Conservation (phyloP, 768 basidiomycete species). For the Russula olivacea region DNA sequence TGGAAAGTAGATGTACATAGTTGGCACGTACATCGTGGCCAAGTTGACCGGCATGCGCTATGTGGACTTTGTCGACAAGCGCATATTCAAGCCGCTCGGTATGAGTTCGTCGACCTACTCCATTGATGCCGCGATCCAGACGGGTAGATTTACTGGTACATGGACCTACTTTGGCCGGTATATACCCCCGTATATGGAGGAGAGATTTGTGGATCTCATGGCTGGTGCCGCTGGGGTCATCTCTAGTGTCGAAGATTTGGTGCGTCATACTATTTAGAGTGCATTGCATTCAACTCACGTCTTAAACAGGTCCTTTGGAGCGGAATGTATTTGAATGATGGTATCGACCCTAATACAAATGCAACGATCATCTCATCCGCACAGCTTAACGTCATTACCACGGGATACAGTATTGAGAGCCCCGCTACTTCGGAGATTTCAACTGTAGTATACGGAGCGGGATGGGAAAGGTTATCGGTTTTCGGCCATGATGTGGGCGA, state of each 20-base stretch:
- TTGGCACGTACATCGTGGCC: slow-evolving; percentile 33
- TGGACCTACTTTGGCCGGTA: slow-evolving; percentile 34
- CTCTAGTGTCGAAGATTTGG: slow-evolving; percentile 41
- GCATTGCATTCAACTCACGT: background rate
- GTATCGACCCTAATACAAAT: slow-evolving; percentile 31
- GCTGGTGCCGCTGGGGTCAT: slow-evolving; percentile 43
- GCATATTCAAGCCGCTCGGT: slow-evolving; percentile 37
- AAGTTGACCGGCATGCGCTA: slow-evolving; percentile 33
- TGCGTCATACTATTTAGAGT: slow-evolving; percentile 24
- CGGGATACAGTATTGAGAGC: slow-evolving; percentile 30
- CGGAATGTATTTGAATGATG: slow-evolving; percentile 32
- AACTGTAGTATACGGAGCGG: slow-evolving; percentile 38
- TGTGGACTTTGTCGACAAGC: slow-evolving; percentile 37
- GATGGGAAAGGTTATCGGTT: slow-evolving; percentile 38
- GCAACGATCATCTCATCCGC: slow-evolving; percentile 32
- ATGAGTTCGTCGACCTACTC: slow-evolving; percentile 41
- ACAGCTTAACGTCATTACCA: slow-evolving; percentile 31
- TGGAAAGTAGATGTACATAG: slow-evolving; percentile 39
- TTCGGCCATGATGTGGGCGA: slow-evolving; percentile 38
- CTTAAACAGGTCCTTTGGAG: slow-evolving; percentile 38
- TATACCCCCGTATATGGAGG: slow-evolving; percentile 32
- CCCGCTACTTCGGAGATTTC: slow-evolving; percentile 13
- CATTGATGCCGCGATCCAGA: slow-evolving; percentile 30
- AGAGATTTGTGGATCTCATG: slow-evolving; percentile 26
- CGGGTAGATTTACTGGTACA: slow-evolving; percentile 33